Conservation (phyloP, 2,329 filamentous ascomycete species). For the Calonectria pseudoreteaudii region DNA sequence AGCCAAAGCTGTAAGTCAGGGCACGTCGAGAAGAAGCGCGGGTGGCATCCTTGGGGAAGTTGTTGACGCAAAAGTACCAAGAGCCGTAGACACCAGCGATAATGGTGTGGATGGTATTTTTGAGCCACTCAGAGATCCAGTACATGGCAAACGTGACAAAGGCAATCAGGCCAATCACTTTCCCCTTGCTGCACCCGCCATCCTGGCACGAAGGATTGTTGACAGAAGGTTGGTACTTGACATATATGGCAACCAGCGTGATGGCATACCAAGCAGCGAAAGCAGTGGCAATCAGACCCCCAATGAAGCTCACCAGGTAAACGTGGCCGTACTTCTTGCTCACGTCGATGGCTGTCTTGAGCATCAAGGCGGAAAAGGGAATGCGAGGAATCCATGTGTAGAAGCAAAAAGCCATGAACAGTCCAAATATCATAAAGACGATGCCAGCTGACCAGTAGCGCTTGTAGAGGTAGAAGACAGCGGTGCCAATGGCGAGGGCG, state of each 20-base stretch:
- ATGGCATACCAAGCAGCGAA: constrained; percentile 89
- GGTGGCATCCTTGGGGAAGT: constrained; percentile 82
- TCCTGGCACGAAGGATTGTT: constrained; percentile 65
- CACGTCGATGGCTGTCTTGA: constrained; percentile 87
- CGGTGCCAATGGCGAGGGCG: constrained; percentile 84
- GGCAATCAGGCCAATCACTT: constrained; percentile 85
- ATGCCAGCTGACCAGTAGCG: constrained; percentile 87
- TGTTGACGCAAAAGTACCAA: constrained; percentile 86
- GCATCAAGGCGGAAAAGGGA: constrained; percentile 90
- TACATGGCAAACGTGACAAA: constrained; percentile 94
- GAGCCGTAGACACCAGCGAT: constrained; percentile 91
- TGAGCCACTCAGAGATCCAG: constrained; percentile 94
- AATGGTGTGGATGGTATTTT: constrained; percentile 91
- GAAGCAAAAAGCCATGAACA: constrained; percentile 86
- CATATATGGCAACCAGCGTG: constrained; percentile 87
- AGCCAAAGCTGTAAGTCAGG: constrained; percentile 92
- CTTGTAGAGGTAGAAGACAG: constrained; percentile 84
- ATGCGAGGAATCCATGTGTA: constrained; percentile 91
- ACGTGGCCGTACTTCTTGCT: constrained; percentile 87
- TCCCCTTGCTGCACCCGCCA: constrained; percentile 77
- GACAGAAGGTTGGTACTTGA: constrained; percentile 77
- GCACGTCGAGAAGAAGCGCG: constrained; percentile 85
- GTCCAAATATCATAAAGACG: constrained; percentile 81
- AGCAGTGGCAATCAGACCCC: constrained; percentile 79
- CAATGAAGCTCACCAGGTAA: constrained; percentile 86